Base-by-base conservation (phyloP, 805 yeast species). In the Debaryomyces hansenii region DNA sequence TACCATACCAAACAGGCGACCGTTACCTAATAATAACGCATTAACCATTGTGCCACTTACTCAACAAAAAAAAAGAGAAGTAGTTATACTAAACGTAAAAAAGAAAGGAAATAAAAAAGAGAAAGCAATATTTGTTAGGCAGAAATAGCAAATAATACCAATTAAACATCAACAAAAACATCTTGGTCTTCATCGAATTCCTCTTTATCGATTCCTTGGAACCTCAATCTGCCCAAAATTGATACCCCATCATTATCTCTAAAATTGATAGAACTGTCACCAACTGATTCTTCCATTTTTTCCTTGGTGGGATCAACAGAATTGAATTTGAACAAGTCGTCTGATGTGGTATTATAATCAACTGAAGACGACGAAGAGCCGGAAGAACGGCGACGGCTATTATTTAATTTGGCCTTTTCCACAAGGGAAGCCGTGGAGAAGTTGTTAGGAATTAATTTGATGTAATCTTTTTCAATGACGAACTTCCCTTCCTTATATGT, bases 401-500 rank as follows among this genome's bases (percentile, higher is more conserved):
- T 49, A 39, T 41, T 50, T 48, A 54, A 54, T 40, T 57, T 57
- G 4, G 72, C 75, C 41, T 66, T 63, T 41, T 66, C 69, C 15
- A 62, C 50, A 38, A 72, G 59, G 11, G 48, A 49, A n/a, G 65
- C 59, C 12, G 69, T 66, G 14, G 70, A 57, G 16, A 66, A 58
- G 50, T 67, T 64, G 49, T 70, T 71, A 40, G 68, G 58, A 28
- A 71, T 66, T 42, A 63, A 58, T 43, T 60, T 59, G 14, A 72
- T 60, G 54, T 48, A 72, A 37, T 61, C 59, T 33, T 62, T 58
- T 55, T 72, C 78, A 53, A 72, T 70, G 40, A 72, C 78, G 52
- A 58, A 72, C 55, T 72, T 72, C 37, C 76, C 75, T 55, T 72
- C 78, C 48, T 72, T 72, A 51, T 72, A 72, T 16, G 59, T 53